phyloP scores from a whole-genome alignment of 352 stramenopile species.

The Pythium aristosporum region DNA sequence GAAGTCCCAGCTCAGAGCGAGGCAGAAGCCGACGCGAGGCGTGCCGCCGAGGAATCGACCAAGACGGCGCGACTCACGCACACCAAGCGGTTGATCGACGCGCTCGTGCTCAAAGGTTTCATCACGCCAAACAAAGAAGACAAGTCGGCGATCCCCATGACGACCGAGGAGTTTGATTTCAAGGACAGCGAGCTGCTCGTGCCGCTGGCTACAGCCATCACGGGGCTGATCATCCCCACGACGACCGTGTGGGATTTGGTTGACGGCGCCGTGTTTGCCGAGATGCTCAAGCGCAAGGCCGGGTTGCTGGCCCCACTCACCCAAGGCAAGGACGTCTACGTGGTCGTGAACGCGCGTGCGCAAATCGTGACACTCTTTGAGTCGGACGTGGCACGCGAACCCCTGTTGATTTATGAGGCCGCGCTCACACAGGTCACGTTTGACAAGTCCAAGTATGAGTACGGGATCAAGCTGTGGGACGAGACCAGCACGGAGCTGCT shows the following conservation, averaged over 20 bases:
- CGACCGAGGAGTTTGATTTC: conserved; percentile 32
- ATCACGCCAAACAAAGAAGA: conserved; percentile 34
- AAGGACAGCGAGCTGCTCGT: conserved; percentile 50
- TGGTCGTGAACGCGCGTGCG: conserved; percentile 39
- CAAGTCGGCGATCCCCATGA: conserved; percentile 14
- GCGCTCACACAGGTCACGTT: conserved; percentile 3
- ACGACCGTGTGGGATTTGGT: conserved; percentile 30
- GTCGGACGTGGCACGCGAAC: conserved; percentile 22
- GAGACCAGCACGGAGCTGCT: conserved; percentile 31
- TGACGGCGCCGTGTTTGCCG: conserved; percentile 23
- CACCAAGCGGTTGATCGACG: conserved; percentile 25
- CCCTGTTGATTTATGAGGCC: conserved; percentile 37
- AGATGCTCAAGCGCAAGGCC: conserved; percentile 55
- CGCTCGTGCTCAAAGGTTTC: conserved; percentile 28
- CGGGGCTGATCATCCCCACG: conserved; percentile 33
- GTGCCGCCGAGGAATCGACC: neutral
- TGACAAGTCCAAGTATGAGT: conserved; percentile 32
- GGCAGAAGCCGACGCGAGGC: conserved; percentile 19
- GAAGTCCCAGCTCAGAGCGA: neutral
- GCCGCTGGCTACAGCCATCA: conserved; percentile 34
- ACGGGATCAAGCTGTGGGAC: conserved; percentile 48
- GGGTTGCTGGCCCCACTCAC: conserved; percentile 52
- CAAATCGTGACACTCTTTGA: conserved; percentile 47
- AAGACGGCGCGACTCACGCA: neutral
- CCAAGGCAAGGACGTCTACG: conserved; percentile 59